Base-by-base conservation (phyloP, 352 stramenopile genomes). In the Elongisporangium anandrum region DNA sequence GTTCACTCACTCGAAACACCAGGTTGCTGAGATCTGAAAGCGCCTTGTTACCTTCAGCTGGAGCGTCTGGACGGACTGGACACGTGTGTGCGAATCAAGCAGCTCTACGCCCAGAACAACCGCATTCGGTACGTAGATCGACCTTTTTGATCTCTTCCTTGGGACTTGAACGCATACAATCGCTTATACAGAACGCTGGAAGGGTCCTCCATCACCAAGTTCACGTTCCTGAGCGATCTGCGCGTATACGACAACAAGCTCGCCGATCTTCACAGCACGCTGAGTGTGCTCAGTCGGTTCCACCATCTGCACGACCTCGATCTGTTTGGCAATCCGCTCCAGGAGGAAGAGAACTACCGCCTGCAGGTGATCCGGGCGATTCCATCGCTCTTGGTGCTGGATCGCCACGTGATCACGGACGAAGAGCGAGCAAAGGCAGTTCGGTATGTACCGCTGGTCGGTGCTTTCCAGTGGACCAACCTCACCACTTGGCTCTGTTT, bases 31-130 rank as follows among this genome's bases (percentile, higher is more conserved):
- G n/a, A n/a, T n/a, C n/a, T n/a, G n/a, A n/a, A n/a, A n/a, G n/a
- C n/a, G n/a, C n/a, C n/a, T n/a, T n/a, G n/a, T n/a, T n/a, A n/a
- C n/a, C 7, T 45, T 16, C 16, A 88, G 77, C 77, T 94, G 52
- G 66, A 82, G 52, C 50, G 57, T 19, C 69, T 97, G 26, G 70
- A 82, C 4, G 80, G 79, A 7, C 68, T 98, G 1, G 77, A 97
- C 39, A 64, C 60, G 21, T 97, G 92, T 63, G 81, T 96, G 57
- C 86, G 90, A 9, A 81, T 97, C 58, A 97, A 97, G 60, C 73
- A 85, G 58, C 75, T 97, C 5, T 97, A 95, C 58, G 78, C 69
- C 10, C 88, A 97, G 45, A 87, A 93, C 70, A 98, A 98, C 57
- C 75, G 59, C 55, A 92, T 92, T 38, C 70, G 73, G 60, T 79